Conservation (phyloP, 805 yeast genomes). For the Ogataea methanolica region DNA sequence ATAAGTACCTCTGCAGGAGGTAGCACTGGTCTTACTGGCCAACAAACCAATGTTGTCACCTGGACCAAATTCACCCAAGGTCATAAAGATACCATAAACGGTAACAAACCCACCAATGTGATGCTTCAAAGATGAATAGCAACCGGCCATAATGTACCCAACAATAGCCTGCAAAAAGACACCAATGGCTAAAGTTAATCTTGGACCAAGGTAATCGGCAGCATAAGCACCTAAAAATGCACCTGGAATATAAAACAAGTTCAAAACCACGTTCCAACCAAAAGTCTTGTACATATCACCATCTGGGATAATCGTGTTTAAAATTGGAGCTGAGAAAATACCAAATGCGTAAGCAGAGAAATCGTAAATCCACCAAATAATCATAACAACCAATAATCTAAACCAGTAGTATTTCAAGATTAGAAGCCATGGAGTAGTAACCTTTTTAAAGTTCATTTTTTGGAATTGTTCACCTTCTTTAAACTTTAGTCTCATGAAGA, state of each 20-base stretch:
- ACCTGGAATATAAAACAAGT: conserved; percentile 88
- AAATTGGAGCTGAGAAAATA: conserved; percentile 71
- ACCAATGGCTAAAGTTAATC: conserved; percentile 70
- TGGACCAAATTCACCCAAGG: conserved; percentile 91
- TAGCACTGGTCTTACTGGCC: conserved; percentile 81
- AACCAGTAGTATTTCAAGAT: conserved; percentile 81
- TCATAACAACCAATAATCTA: conserved; percentile 61
- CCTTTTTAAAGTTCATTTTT: conserved; percentile 64
- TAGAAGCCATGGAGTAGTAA: conserved; percentile 60
- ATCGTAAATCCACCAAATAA: conserved; percentile 91
- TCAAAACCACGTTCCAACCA: conserved; percentile 91
- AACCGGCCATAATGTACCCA: conserved; percentile 81
- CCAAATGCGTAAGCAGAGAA: conserved; percentile 86
- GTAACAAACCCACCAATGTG: conserved; percentile 78
- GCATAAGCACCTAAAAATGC: conserved; percentile 78
- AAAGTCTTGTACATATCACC: conserved; percentile 66
- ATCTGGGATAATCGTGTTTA: conserved; percentile 52
- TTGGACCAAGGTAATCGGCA: conserved; percentile 90
- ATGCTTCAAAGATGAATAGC: conserved; percentile 47
- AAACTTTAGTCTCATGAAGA: conserved; percentile 72
- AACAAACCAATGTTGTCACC: conserved; percentile 89
- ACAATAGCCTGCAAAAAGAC: conserved; percentile 67
- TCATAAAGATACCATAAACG: conserved; percentile 79
- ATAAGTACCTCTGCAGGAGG: conserved; percentile 86
- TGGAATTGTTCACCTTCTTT: conserved; percentile 68